Evolutionary conservation across 2,329 filamentous ascomycete species (phyloP).

Genomic region (Zymoseptoria pseudotritici): DNA sequence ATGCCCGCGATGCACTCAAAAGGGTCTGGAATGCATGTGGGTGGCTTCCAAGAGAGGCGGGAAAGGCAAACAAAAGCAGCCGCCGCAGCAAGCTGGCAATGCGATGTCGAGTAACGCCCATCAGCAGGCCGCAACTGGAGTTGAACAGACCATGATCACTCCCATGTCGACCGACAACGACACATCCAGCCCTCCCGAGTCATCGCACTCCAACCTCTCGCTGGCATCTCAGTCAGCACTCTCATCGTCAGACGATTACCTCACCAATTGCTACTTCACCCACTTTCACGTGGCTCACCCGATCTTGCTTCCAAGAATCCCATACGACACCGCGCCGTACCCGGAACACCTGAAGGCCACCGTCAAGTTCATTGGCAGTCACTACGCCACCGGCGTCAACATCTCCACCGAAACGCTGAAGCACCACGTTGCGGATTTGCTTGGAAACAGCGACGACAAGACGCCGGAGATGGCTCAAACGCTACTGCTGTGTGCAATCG

Average conservation of each 20-base stretch:
- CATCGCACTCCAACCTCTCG: conserved; percentile 41
- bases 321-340: conserved; percentile 35
- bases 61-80: conserved; percentile 35
- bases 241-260: conserved; percentile 29
- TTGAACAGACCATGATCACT: conserved; percentile 24
- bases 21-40: conserved; percentile 59
- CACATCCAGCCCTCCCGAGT: conserved; percentile 38
- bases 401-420: conserved; percentile 32
- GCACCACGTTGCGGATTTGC: conserved; percentile 48
- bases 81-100: background rate
- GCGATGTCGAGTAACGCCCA: background rate
- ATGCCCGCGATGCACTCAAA: conserved; percentile 58
- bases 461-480: conserved; percentile 61
- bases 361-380: conserved; percentile 51
- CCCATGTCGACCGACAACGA: conserved; percentile 31
- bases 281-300: conserved; percentile 51
- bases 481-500: conserved; percentile 67
- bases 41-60: conserved; percentile 68
- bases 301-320: conserved; percentile 45
- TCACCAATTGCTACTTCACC: conserved; percentile 50
- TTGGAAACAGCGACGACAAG: conserved; percentile 11
- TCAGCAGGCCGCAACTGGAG: conserved; percentile 14
- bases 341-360: conserved; percentile 45
- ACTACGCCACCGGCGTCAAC: conserved; percentile 35
- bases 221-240: conserved; percentile 5